Conservation (phyloP, 192 early-diverging fungal genomes). For the Coemansia javaensis region DNA sequence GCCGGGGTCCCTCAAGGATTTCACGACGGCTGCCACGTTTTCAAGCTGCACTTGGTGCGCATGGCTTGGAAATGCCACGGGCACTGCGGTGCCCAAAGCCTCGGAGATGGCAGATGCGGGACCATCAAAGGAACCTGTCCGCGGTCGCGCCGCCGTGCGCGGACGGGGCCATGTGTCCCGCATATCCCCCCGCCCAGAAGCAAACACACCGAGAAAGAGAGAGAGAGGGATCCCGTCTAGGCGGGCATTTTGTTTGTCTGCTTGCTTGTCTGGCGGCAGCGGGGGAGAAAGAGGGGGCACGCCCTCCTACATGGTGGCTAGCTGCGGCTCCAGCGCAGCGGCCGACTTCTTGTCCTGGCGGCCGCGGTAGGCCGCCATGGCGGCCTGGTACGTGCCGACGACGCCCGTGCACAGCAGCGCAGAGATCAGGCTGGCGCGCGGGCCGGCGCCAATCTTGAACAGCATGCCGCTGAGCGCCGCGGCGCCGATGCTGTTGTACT, state of each 20-base stretch:
- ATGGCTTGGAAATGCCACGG: conserved; percentile 39
- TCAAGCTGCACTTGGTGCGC: conserved; percentile 3
- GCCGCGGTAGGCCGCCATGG: conserved; percentile 22
- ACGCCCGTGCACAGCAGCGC: conserved; percentile 55
- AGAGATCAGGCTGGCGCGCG: conserved; percentile 52
- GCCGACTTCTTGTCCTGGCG: conserved; percentile 21
- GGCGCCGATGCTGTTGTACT: conserved; percentile 63
- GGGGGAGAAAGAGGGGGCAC: no score
- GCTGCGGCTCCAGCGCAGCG: conserved; percentile 24
- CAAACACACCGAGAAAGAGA: neutral
- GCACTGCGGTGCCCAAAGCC: conserved; percentile 16
- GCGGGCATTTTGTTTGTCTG: no score
- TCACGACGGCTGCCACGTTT: conserved; percentile 49
- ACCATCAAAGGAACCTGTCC: conserved; percentile 35
- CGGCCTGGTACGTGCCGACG: conserved; percentile 53
- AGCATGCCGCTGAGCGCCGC: conserved; percentile 71
- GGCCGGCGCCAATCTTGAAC: conserved; percentile 69
- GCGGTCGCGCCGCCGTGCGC: conserved; percentile 8
- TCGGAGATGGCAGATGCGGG: conserved; percentile 39
- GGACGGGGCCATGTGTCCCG: conserved; percentile 33
- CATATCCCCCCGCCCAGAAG: conserved; percentile 23
- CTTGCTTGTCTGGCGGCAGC: no score
- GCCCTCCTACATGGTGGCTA: no score
- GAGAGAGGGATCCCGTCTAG: no score
- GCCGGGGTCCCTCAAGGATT: conserved; percentile 4